phyloP scores from a whole-genome alignment of 73 alveolate species.

The Uronychia setigera region DNA sequence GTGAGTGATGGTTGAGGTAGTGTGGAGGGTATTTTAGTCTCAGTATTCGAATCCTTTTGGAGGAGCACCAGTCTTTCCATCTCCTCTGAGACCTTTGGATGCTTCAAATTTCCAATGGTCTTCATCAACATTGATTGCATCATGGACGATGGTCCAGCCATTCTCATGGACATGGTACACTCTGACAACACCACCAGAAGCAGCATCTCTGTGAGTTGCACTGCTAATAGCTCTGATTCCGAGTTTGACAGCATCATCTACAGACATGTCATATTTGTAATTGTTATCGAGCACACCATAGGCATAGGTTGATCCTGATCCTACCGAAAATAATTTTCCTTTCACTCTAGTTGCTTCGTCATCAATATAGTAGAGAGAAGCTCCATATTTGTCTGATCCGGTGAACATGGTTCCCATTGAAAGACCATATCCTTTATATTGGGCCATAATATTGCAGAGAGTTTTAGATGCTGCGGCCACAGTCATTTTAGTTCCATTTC shows the following conservation, averaged over 20 bases:
- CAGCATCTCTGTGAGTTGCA: conserved; percentile 99
- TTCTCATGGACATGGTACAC: conserved; percentile 92
- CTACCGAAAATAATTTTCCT: conserved; percentile 97
- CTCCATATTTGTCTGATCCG: conserved; percentile 98
- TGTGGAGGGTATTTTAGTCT: background rate
- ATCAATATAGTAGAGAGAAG: conserved; percentile 95
- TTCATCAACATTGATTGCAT: conserved; percentile 89
- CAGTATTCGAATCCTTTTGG: background rate
- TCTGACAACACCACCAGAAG: conserved; percentile 99
- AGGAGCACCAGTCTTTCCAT: conserved; percentile 71
- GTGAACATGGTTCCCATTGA: conserved; percentile 99
- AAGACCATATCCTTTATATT: conserved; percentile 97
- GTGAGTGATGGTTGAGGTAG: conserved; percentile 4
- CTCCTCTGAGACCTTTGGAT: conserved; percentile 89
- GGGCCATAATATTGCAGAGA: conserved; percentile 86
- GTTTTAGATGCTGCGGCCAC: conserved; percentile 98
- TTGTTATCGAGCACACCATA: conserved; percentile 98
- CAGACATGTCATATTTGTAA: conserved; percentile 91
- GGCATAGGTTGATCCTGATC: conserved; percentile 98
- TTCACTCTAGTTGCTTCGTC: conserved; percentile 97
- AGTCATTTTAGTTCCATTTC: conserved; percentile 92
- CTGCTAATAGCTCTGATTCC: conserved; percentile 98
- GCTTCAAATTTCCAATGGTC: conserved; percentile 84
- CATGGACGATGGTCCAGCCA: conserved; percentile 90
- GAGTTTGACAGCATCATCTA: conserved; percentile 96